Conservation (phyloP, 2,329 filamentous ascomycete genomes). For the Colletotrichum cereale region DNA sequence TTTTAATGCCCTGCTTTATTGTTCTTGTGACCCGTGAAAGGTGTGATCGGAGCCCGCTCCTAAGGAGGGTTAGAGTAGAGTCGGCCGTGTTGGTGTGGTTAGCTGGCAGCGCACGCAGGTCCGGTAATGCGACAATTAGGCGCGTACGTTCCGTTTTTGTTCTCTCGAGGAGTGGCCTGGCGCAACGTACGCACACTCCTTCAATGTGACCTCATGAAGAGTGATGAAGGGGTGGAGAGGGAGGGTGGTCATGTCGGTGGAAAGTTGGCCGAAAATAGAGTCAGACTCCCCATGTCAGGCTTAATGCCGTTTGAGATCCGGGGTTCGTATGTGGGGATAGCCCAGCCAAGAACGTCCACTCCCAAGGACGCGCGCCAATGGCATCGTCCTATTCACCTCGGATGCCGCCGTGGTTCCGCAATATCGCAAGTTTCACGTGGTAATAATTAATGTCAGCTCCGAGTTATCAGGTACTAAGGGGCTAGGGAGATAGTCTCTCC, state of each 20-base stretch:
- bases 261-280: constrained; percentile 32
- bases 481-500: not conserved
- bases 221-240: not conserved
- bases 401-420: constrained; percentile 13
- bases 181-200: not conserved
- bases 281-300: constrained; percentile 24
- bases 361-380: constrained; percentile 35
- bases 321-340: constrained; percentile 31
- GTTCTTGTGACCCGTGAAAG: constrained; percentile 31
- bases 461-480: not conserved
- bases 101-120: constrained; percentile 24
- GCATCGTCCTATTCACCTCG: not conserved
- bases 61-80: constrained; percentile 12
- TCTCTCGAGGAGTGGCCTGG: not conserved
- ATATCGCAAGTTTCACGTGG: constrained; percentile 28
- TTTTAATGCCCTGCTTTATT: constrained; percentile 22
- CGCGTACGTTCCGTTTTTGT: constrained; percentile 16
- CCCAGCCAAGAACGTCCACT: constrained; percentile 2
- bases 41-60: constrained; percentile 23
- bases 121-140: constrained; percentile 29
- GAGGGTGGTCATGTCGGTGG: constrained; percentile 24
- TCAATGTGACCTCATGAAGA: constrained; percentile 37
- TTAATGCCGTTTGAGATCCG: constrained; percentile 36
- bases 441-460: constrained; percentile 7
- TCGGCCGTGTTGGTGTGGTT: constrained; percentile 14